These are phyloP conservation scores for Aspergillus chevalieri DNA, from an alignment of 2,329 filamentous ascomycete genomes.

Conservation along the genomic window DNA sequence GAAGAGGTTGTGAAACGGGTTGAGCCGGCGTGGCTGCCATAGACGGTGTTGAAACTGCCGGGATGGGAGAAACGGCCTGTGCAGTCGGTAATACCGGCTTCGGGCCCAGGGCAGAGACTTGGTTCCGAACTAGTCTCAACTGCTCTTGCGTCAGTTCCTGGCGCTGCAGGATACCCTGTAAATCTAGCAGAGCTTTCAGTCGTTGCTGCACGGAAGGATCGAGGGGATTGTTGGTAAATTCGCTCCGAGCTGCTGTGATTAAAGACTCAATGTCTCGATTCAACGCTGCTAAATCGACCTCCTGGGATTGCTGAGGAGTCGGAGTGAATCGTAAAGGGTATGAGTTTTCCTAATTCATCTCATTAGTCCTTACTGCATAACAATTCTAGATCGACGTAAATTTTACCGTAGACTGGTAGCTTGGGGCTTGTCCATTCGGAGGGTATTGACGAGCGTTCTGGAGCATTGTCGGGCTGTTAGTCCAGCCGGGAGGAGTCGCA, in stretches of 20 bases:
- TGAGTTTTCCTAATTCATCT: constrained; percentile 3
- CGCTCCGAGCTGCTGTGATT: constrained; percentile 64
- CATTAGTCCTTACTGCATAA: background rate
- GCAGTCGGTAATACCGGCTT: constrained; percentile 16
- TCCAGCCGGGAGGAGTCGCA: constrained; percentile 55
- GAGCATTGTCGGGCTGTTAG: constrained; percentile 46
- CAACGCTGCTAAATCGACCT: constrained; percentile 61
- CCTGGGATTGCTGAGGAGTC: constrained; percentile 31
- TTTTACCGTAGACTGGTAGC: constrained; percentile 19
- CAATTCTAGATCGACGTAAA: background rate
- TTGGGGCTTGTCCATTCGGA: constrained; percentile 26
- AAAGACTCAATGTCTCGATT: constrained; percentile 77
- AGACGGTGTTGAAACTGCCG: constrained; percentile 28
- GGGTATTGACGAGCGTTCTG: constrained; percentile 15
- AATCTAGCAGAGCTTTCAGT: constrained; percentile 76
- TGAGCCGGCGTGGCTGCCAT: constrained; percentile 39
- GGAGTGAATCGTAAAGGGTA: constrained; percentile 15
- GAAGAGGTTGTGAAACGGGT: constrained; percentile 29
- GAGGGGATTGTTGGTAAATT: constrained; percentile 69
- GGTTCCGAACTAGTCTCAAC: constrained; percentile 74
- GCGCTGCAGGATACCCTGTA: constrained; percentile 72
- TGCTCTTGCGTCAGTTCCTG: constrained; percentile 75
- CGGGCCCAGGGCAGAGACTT: constrained; percentile 69
- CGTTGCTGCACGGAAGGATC: constrained; percentile 71
- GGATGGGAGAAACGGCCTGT: constrained; percentile 12